Evolutionary conservation across 495 filamentous ascomycete genomes (phyloP), one percentile per base, ranked within the genome.

Genomic region (Sordaria brevicollis): DNA sequence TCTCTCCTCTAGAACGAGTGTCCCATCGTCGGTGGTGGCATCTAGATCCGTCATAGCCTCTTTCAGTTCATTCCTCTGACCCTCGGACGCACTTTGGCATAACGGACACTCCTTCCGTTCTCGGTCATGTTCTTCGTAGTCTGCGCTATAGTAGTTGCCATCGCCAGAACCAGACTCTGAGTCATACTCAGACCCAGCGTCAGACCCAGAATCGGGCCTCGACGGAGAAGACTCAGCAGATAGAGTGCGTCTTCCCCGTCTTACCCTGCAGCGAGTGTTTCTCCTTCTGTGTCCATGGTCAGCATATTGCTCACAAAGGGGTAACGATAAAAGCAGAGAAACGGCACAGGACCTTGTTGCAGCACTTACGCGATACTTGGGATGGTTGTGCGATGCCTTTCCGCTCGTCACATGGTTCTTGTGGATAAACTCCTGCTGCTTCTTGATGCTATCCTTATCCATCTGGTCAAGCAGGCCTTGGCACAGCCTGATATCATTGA

Each of bases 231-330:
- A 25, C 19, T 62, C 25, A 95, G 81, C 93, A 96, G 68, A 94
- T 83, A 37, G 87, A 89, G 78, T 96, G 93, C 13, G 93, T 92
- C 87, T 97, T 97, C 62, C 92, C 92, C 68, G 86, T 86, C 87
- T 93, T 93, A 4, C 92, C 93, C 84, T 96, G 92, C 79, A 97
- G 79, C 37, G 88, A 91, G 79, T 97, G 93, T 76, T 87, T 89
- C 82, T 96, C 92, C 71, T 87, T 85, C 77, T 88, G 82, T 69
- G 34, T 15, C 4, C 6, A 15, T 21, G 68, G 71, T 77, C 67
- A 77, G 75, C 34, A 72, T 75, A 35, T 69, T 43, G 67, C 36
- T 17, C 11, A 41, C 35, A 34, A 25, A 9, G 6, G 19, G 10
- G 11, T 41, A 7, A 11, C 41, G 35, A 35, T 35, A 70, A 65